Conservation (phyloP, 2,329 filamentous ascomycete genomes). For the Neodidymelliopsis sp. region DNA sequence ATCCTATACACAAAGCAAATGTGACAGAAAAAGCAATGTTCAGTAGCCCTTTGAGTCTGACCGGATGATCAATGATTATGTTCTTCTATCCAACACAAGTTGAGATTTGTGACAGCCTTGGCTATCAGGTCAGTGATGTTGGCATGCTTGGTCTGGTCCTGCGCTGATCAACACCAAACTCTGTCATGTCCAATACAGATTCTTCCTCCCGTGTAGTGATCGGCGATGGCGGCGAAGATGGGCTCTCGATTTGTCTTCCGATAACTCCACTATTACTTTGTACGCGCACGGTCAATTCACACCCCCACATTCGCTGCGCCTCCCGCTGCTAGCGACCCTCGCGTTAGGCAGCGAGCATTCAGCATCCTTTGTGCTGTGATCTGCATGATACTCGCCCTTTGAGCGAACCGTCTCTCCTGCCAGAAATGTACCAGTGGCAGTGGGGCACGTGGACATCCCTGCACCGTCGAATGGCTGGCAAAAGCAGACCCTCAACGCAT, state of each 20-base stretch:
- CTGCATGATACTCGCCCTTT: background rate
- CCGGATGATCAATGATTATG: conserved; percentile 2
- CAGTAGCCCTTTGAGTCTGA: background rate
- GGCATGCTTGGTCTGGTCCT: no score
- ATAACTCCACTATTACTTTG: no score
- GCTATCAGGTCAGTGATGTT: no score
- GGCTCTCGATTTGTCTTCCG: no score
- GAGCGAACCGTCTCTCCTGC: background rate
- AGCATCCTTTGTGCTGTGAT: background rate
- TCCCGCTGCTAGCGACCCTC: conserved; percentile 2
- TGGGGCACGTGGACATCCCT: conserved; percentile 16
- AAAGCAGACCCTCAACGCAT: conserved; percentile 43
- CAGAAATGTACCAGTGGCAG: conserved; percentile 4
- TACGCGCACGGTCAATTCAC: no score
- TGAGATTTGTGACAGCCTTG: no score
- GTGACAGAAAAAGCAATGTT: background rate
- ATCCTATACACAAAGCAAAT: background rate
- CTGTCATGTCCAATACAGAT: no score
- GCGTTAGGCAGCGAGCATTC: conserved; percentile 11
- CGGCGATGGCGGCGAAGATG: no score
- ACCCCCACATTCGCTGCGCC: background rate
- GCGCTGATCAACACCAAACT: no score
- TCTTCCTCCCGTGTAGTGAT: no score
- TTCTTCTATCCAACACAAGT: conserved; percentile 1
- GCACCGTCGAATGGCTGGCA: conserved; percentile 46